phyloP scores from a whole-genome alignment of 805 yeast genomes.

The Metschnikowia proteae region DNA sequence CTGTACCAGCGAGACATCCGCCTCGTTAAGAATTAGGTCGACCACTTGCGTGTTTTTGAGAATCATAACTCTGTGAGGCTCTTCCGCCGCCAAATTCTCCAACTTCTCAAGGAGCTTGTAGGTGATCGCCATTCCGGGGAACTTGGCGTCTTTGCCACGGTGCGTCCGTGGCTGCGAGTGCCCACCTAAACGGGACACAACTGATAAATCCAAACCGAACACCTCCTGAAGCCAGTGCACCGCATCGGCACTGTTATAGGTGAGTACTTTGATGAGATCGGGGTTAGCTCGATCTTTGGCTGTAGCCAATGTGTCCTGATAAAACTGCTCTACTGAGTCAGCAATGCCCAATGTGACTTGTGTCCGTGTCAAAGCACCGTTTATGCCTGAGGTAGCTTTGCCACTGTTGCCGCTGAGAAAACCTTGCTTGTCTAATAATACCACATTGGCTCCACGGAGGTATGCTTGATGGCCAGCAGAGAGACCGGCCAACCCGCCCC shows the following conservation, averaged over 20 bases:
- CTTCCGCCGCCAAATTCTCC: conserved; percentile 19
- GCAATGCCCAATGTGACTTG: conserved; percentile 48
- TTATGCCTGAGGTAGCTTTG: conserved; percentile 65
- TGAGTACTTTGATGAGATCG: conserved; percentile 54
- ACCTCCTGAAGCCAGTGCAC: conserved; percentile 69
- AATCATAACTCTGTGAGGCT: conserved; percentile 38
- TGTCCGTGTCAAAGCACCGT: conserved; percentile 66
- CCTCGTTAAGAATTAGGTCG: conserved; percentile 37
- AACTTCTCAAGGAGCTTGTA: conserved; percentile 31
- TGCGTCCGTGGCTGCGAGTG: conserved; percentile 80
- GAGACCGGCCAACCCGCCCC: conserved; percentile 64
- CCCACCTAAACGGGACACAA: conserved; percentile 78
- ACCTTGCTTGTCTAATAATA: conserved; percentile 55
- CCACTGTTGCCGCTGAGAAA: conserved; percentile 63
- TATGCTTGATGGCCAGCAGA: conserved; percentile 58
- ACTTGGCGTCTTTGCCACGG: conserved; percentile 63
- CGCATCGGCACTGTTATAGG: conserved; percentile 61
- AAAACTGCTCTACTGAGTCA: conserved; percentile 59
- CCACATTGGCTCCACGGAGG: conserved; percentile 50
- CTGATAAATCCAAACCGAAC: conserved; percentile 58
- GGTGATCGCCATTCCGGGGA: conserved; percentile 66
- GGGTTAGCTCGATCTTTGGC: conserved; percentile 60
- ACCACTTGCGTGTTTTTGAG: conserved; percentile 30
- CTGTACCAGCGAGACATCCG: conserved; percentile 10
- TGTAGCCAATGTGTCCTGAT: conserved; percentile 62